A percentile compares a stretch with the other conserved stretches of the same genome.
Evolutionary conservation across 768 basidiomycete genomes (phyloP).

Genomic region (Leccinum subtestaceum): DNA sequence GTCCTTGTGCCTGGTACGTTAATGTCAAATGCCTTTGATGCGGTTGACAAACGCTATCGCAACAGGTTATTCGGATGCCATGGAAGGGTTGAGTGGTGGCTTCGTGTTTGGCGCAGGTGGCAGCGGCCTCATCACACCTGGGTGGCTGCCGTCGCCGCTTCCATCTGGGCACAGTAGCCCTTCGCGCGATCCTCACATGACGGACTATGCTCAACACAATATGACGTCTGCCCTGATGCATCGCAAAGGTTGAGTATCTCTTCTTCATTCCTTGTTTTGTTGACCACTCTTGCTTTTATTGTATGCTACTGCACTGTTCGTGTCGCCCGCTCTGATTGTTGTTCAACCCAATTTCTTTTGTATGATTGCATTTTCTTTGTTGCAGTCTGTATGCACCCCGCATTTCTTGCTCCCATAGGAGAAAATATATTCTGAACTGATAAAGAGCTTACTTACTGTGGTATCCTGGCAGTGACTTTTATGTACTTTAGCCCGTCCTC

Average conservation of each 20-base stretch:
- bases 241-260: conserved; percentile 22
- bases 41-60: conserved; percentile 5
- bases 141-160: conserved; percentile 55
- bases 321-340: conserved; percentile 6
- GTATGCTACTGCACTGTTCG: conserved; percentile 1
- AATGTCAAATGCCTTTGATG: not conserved
- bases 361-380: conserved; percentile 15
- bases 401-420: conserved; percentile 5
- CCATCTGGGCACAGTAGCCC: conserved; percentile 55
- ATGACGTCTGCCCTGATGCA: conserved; percentile 26
- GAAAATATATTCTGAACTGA: conserved; percentile 1
- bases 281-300: not conserved
- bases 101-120: conserved; percentile 85
- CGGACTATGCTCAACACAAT: conserved; percentile 29
- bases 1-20: conserved; percentile 79
- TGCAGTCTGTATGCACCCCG: conserved; percentile 14
- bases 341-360: not conserved
- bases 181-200: conserved; percentile 20
- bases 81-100: conserved; percentile 82
- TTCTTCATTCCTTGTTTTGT: conserved; percentile 2
- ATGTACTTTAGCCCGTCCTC: not conserved
- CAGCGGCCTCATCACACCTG: conserved; percentile 79
- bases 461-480: not conserved
- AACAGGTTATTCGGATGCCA: conserved; percentile 71
- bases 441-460: not conserved